Evolutionary conservation across 139 green algal genomes (phyloP).

Genomic region (Dunaliella primolecta): DNA sequence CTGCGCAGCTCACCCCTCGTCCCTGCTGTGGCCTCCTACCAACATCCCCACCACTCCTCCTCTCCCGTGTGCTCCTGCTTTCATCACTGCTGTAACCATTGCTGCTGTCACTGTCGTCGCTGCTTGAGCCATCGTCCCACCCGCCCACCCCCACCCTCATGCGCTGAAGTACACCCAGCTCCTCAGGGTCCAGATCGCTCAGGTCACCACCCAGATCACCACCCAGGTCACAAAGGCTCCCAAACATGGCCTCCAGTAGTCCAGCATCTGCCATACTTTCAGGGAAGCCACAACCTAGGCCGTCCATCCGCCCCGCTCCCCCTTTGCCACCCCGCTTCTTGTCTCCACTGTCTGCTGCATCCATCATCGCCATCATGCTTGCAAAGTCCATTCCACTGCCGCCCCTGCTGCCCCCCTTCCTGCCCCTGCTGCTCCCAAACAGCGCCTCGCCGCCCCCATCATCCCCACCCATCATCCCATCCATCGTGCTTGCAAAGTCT

Average conservation of each 20-base stretch:
- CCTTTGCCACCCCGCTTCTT: no score
- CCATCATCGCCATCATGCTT: no score
- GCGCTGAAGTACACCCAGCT: not conserved
- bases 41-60: no score
- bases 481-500: not conserved
- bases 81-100: not conserved
- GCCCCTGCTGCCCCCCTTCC: not conserved
- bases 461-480: not conserved
- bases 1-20: no score
- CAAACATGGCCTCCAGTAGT: not conserved
- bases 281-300: no score
- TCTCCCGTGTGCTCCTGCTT: not conserved
- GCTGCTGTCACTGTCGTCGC: conserved; percentile 2
- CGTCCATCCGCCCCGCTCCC: no score
- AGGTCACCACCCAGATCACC: not conserved
- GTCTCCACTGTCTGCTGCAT: no score
- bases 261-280: no score
- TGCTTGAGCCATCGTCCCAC: not conserved
- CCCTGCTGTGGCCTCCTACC: no score
- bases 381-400: no score
- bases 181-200: not conserved
- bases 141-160: not conserved
- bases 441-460: no score
- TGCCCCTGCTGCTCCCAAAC: not conserved
- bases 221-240: not conserved